A percentile compares a stretch with the other conserved stretches of the same genome.
These are phyloP conservation scores for Fusarium sp. DNA, from an alignment of 2,329 filamentous ascomycete genomes.

Conservation along the genomic window DNA sequence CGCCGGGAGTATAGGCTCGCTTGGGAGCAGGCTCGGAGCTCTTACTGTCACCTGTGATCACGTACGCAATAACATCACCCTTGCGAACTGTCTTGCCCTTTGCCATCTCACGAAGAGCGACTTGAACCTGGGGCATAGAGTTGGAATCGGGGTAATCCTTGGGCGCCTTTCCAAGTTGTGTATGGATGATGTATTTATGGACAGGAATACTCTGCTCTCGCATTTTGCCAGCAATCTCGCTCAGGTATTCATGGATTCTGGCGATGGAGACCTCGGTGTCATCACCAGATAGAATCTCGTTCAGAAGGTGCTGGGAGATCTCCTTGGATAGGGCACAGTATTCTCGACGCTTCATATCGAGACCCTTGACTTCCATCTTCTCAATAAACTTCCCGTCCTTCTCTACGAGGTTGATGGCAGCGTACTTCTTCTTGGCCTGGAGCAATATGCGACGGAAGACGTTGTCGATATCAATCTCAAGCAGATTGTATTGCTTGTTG, in stretches of 20 bases:
- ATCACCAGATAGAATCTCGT: constrained; percentile 93
- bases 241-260: constrained; percentile 93
- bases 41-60: constrained; percentile 83
- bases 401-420: constrained; percentile 93
- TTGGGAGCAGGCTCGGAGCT: constrained; percentile 81
- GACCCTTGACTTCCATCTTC: constrained; percentile 96
- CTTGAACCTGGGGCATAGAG: constrained; percentile 96
- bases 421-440: constrained; percentile 99
- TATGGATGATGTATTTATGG: constrained; percentile 97
- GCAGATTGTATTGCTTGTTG: constrained; percentile 90
- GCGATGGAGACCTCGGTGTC: constrained; percentile 89
- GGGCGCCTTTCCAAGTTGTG: constrained; percentile 94
- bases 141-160: constrained; percentile 94
- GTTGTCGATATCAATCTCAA: constrained; percentile 99
- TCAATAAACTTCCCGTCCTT: constrained; percentile 90
- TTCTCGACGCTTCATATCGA: constrained; percentile 97
- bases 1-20: constrained; percentile 87
- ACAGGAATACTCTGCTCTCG: constrained; percentile 79
- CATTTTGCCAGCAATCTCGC: constrained; percentile 88
- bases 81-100: constrained; percentile 90
- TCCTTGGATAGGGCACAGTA: constrained; percentile 97
- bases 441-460: constrained; percentile 93
- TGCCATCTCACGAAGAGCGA: constrained; percentile 88
- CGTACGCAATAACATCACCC: constrained; percentile 96
- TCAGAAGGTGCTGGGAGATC: constrained; percentile 88